Conservation (phyloP, 805 yeast species). For the Candida silvicultrix region DNA sequence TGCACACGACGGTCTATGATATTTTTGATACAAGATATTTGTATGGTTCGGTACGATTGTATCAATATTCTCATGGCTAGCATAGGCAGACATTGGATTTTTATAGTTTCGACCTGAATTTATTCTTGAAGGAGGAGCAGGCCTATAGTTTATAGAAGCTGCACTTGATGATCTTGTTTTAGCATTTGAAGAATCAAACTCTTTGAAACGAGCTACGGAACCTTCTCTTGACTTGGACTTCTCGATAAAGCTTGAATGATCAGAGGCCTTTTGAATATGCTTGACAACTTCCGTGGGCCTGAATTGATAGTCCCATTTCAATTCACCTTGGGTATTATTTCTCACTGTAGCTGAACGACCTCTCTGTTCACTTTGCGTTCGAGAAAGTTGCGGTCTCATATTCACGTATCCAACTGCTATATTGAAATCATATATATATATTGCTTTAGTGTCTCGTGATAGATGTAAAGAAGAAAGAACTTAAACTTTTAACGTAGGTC, state of each 20-base stretch:
- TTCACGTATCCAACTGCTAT: neutral
- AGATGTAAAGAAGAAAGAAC: too few relatives aligned
- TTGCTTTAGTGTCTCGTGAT: too few relatives aligned
- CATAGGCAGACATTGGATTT: slow-evolving; percentile 12
- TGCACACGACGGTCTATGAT: slow-evolving; percentile 2
- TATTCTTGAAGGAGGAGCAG: neutral
- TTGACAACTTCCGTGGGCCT: slow-evolving; percentile 12
- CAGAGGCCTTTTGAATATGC: slow-evolving; percentile 6
- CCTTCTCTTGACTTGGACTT: slow-evolving; percentile 9
- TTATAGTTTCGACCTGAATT: neutral
- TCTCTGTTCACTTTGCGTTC: neutral
- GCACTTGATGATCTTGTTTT: neutral
- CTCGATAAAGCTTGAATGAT: neutral
- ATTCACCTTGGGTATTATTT: neutral
- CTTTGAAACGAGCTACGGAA: slow-evolving; percentile 4
- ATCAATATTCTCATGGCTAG: slow-evolving; percentile 10
- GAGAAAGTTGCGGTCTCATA: neutral
- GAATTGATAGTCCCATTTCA: neutral
- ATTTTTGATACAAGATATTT: slow-evolving; percentile 12
- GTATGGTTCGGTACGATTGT: slow-evolving; percentile 14
- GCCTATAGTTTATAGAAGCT: neutral
- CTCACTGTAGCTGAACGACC: neutral
- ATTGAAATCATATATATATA: neutral
- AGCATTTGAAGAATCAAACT: slow-evolving; percentile 10
- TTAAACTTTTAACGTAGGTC: too few relatives aligned